Percentiles rank a stretch among this genome's conserved stretches.
Conservation (phyloP, 805 yeast species). For the Candida anglica region DNA sequence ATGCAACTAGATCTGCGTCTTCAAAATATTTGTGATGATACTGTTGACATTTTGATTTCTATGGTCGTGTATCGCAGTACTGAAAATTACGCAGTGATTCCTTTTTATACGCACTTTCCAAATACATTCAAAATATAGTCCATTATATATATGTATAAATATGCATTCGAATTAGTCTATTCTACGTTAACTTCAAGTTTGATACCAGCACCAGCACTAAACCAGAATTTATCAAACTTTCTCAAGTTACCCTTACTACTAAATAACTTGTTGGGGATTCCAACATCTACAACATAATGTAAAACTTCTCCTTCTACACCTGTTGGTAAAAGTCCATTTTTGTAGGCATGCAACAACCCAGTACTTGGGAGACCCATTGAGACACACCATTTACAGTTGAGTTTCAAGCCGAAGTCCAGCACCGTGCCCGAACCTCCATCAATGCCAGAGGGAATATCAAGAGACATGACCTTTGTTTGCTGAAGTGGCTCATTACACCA, state of each 20-base stretch:
- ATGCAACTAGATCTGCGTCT: no score
- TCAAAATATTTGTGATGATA: not conserved
- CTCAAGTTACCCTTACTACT: constrained; percentile 35
- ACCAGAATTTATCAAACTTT: constrained; percentile 45
- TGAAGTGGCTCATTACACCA: constrained; percentile 61
- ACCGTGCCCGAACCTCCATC: constrained; percentile 75
- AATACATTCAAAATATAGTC: no score
- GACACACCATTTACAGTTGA: constrained; percentile 55
- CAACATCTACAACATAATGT: constrained; percentile 66
- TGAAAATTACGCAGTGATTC: not conserved
- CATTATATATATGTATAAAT: no score
- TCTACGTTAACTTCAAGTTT: constrained; percentile 11
- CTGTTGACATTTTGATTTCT: not conserved
- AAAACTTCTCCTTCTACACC: constrained; percentile 38
- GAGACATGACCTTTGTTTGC: constrained; percentile 49
- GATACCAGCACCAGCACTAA: constrained; percentile 28
- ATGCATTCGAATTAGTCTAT: not conserved
- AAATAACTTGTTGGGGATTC: constrained; percentile 60
- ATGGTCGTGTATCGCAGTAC: not conserved
- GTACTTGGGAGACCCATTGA: constrained; percentile 72
- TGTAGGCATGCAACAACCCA: constrained; percentile 58
- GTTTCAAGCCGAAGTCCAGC: constrained; percentile 22
- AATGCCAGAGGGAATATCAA: constrained; percentile 80
- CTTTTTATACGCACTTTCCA: no score
- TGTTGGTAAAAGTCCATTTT: constrained; percentile 40